A percentile compares a stretch with the other conserved stretches of the same genome.
Evolutionary conservation across 2,329 filamentous ascomycete genomes (phyloP).

Genomic region (Tolypocladium guangdongense): DNA sequence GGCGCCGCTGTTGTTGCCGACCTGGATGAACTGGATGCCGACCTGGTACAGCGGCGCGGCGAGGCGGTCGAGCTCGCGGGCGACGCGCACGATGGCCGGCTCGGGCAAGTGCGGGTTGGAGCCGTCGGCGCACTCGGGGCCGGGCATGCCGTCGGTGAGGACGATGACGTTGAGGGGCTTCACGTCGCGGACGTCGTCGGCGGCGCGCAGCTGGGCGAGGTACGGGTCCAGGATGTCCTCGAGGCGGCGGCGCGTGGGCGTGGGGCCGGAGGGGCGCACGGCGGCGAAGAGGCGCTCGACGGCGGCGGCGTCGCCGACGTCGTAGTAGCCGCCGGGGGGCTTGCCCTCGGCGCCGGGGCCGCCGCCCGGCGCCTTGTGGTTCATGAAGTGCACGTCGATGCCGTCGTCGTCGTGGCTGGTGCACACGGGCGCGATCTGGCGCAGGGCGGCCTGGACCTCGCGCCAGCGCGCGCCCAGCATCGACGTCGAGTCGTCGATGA

Average conservation of each 20-base stretch:
- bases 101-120: slow-evolving; percentile 36
- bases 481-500: slow-evolving; percentile 86
- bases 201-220: slow-evolving; percentile 31
- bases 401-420: slow-evolving; percentile 70
- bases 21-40: slow-evolving; percentile 93
- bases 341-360: slow-evolving; percentile 24
- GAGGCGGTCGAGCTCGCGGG: slow-evolving; percentile 57
- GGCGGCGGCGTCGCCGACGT: slow-evolving; percentile 44
- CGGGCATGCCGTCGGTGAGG: slow-evolving; percentile 75
- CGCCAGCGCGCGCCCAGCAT: slow-evolving; percentile 72
- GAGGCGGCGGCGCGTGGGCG: slow-evolving; percentile 65
- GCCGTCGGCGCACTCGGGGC: slow-evolving; percentile 47
- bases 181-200: slow-evolving; percentile 31
- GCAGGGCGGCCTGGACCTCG: slow-evolving; percentile 60
- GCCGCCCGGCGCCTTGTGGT: slow-evolving; percentile 39
- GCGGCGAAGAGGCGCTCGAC: slow-evolving; percentile 61
- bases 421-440: slow-evolving; percentile 71
- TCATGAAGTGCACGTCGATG: slow-evolving; percentile 86
- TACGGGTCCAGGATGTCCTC: slow-evolving; percentile 65
- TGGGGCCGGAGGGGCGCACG: slow-evolving; percentile 54
- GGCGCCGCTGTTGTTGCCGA: slow-evolving; percentile 62
- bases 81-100: slow-evolving; percentile 53
- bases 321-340: slow-evolving; percentile 46
- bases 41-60: slow-evolving; percentile 71
- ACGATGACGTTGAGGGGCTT: slow-evolving; percentile 87